Evolutionary conservation across 1,284 basidiomycete species (phyloP), one percentile per base, ranked within the genome.

Genomic region (Agaricales sp.): DNA sequence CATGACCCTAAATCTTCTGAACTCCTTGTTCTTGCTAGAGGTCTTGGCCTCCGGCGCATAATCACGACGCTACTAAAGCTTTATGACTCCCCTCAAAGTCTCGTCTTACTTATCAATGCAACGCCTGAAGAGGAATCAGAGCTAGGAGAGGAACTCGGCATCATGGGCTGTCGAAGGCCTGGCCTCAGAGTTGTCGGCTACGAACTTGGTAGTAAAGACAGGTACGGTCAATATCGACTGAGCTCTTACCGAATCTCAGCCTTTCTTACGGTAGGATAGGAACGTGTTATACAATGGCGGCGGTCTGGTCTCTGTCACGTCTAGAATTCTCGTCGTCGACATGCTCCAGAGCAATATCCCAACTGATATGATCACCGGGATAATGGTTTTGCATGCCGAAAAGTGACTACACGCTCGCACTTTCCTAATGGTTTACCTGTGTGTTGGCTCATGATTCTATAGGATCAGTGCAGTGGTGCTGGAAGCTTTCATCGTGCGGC

Each of bases 371-470:
- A 87, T 99, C 46, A 90, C 92, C 0, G 95, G 95, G 1, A 76
- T 99, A n/a, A 72, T 98, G 2, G 77, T 99, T n/a, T 63, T 98
- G 35, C 93, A 96, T 57, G 92, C 93, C 1, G 95, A 99, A 62
- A 84, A 77, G 92, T 92, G 55, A 30, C 26, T 30, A 6, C 26
- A 30, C 26, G 26, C 14, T 30, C 26, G 6, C 26, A n/a, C n/a
- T n/a, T n/a, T n/a, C n/a, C n/a, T n/a, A n/a, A n/a, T n/a, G n/a
- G n/a, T n/a, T 19, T 19, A 16, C 20, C 41, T 43, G 13, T 21
- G n/a, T 19, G 11, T 19, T 19, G 11, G 11, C 8, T 43, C 8
- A 11, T 19, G 20, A 16, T 6, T 23, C 26, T 39, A 4, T 53
- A 94, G 91, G 58, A 87, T 96, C 4, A 89, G 87, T 0, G 80